Percentiles rank a stretch among this genome's conserved stretches.
Evolutionary conservation across 2,329 filamentous ascomycete species (phyloP).

Genomic region (Penicillium sp.): DNA sequence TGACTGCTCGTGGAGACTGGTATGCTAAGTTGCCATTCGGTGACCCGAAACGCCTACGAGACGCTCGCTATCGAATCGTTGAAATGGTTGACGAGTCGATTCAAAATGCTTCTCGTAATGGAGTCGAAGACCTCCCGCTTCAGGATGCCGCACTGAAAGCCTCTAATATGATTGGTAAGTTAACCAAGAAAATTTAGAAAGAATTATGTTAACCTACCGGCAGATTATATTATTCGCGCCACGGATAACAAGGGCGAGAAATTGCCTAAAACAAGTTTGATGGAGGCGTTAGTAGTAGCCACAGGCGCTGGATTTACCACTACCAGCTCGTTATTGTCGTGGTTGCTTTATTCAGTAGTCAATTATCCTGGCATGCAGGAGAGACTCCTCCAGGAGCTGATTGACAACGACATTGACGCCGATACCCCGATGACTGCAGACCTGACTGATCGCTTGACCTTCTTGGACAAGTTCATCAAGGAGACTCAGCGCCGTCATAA

Average conservation of each 20-base stretch:
- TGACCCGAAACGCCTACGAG: slow-evolving; percentile 48
- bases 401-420: slow-evolving; percentile 50
- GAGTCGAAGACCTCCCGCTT: slow-evolving; percentile 20
- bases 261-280: slow-evolving; percentile 21
- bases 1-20: slow-evolving; percentile 56
- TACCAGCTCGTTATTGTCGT: slow-evolving; percentile 58
- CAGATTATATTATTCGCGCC: slow-evolving; percentile 56
- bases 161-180: slow-evolving; percentile 24
- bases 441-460: slow-evolving; percentile 49
- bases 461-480: slow-evolving; percentile 52
- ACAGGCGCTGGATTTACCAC: slow-evolving; percentile 63
- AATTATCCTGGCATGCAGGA: slow-evolving; percentile 58
- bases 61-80: slow-evolving; percentile 18
- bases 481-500: slow-evolving; percentile 62
- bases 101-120: slow-evolving; percentile 16
- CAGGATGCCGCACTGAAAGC: slow-evolving; percentile 22
- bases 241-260: slow-evolving; percentile 22
- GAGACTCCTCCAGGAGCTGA: slow-evolving; percentile 57
- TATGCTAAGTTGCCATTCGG: slow-evolving; percentile 59
- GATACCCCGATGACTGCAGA: slow-evolving; percentile 51
- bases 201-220: background rate
- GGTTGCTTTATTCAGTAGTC: slow-evolving; percentile 57
- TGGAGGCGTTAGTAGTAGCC: slow-evolving; percentile 50
- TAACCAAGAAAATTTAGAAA: background rate
- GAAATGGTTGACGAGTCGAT: slow-evolving; percentile 24